Conservation (phyloP, 345 rosid genomes). For the Lenwebbia sp. region DNA sequence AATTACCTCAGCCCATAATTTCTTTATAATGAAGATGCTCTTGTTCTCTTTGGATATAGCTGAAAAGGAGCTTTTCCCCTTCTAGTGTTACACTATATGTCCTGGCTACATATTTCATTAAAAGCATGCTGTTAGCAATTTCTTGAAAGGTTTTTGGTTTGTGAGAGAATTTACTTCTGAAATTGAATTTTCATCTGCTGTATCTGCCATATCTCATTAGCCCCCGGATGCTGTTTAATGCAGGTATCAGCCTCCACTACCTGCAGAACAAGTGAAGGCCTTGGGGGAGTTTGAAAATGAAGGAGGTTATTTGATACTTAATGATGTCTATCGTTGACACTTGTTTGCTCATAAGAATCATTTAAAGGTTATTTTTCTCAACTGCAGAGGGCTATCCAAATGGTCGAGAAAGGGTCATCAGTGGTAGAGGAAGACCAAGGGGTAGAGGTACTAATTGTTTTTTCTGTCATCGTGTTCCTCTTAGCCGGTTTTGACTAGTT, state of each 20-base stretch:
- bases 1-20: background rate
- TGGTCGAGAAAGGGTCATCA: conserved; percentile 6
- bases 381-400: conserved; percentile 3
- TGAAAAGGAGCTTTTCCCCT: background rate
- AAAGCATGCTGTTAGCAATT: background rate
- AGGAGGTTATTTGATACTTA: conserved; percentile 8
- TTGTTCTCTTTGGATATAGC: background rate
- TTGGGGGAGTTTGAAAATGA: conserved; percentile 14
- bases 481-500: background rate
- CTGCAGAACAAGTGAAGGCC: conserved; percentile 28
- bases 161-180: background rate
- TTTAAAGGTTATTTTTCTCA: background rate
- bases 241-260: conserved; percentile 41
- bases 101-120: background rate
- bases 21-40: background rate
- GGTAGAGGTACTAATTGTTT: background rate
- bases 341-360: background rate
- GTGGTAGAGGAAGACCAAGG: conserved; percentile 6
- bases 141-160: background rate
- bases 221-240: background rate
- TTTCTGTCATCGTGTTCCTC: background rate
- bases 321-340: background rate
- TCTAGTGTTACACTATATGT: background rate
- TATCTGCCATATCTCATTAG: background rate
- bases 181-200: background rate